Conservation (phyloP, 140 eudicot genomes). For the Anethum foeniculum region DNA sequence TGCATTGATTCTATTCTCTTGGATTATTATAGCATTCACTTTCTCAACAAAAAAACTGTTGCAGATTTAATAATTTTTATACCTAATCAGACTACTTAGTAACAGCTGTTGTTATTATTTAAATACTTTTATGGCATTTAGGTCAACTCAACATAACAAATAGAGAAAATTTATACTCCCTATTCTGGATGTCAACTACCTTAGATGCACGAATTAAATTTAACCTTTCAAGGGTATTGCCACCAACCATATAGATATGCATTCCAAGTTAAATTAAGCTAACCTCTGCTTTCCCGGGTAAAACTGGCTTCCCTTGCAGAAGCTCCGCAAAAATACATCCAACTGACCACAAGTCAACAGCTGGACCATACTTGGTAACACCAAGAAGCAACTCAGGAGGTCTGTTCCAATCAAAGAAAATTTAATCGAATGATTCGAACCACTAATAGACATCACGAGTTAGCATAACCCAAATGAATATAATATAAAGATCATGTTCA, state of each 20-base stretch:
- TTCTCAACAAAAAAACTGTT: neutral
- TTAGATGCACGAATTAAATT: neutral
- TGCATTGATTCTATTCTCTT: neutral
- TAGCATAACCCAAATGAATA: neutral
- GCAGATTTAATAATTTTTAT: neutral
- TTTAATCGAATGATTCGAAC: neutral
- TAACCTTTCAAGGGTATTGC: neutral
- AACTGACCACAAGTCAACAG: constrained; percentile 96
- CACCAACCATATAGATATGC: neutral
- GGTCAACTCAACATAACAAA: neutral
- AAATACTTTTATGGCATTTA: neutral
- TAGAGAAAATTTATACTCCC: neutral
- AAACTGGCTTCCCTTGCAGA: constrained; percentile 74
- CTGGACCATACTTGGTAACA: constrained; percentile 88
- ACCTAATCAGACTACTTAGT: neutral
- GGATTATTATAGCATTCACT: neutral
- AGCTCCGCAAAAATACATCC: constrained; percentile 95
- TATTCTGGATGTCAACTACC: neutral
- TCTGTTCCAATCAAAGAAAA: constrained; percentile 29
- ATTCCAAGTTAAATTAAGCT: constrained; percentile 5
- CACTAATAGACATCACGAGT: neutral
- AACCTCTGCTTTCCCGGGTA: constrained; percentile 82
- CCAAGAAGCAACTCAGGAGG: constrained; percentile 97
- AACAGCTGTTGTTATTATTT: neutral
- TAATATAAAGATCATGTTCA: neutral